A percentile compares a stretch with the other conserved stretches of the same genome.
Conservation (phyloP, 2,329 filamentous ascomycete species). For the Fusarium transvaalense region DNA sequence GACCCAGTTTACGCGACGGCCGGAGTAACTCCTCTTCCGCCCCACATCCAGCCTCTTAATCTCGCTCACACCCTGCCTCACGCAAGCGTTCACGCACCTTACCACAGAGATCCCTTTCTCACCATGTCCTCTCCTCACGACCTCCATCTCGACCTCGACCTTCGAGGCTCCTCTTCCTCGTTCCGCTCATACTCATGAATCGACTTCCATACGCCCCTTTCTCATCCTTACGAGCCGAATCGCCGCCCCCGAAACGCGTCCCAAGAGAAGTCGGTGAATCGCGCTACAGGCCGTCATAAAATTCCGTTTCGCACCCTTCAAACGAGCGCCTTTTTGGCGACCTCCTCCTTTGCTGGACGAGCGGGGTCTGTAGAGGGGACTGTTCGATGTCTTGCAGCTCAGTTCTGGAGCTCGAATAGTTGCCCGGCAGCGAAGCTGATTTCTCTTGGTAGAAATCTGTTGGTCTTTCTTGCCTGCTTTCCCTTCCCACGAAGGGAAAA, state of each 20-base stretch:
- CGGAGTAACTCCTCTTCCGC: background rate
- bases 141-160: background rate
- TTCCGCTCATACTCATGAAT: background rate
- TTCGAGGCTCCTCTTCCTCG: background rate
- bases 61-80: background rate
- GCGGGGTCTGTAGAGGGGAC: constrained; percentile 25
- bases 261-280: constrained; percentile 13
- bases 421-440: constrained; percentile 26
- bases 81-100: background rate
- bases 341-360: constrained; percentile 12
- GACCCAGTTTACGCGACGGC: accelerated
- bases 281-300: constrained; percentile 22
- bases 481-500: background rate
- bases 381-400: constrained; percentile 19
- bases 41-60: constrained; percentile 8
- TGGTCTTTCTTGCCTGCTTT: background rate
- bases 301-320: constrained; percentile 26
- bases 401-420: constrained; percentile 24
- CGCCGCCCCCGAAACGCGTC: constrained; percentile 1
- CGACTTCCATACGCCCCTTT: accelerated
- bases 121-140: background rate
- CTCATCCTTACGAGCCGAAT: background rate
- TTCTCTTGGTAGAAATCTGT: constrained; percentile 3
- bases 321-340: constrained; percentile 5
- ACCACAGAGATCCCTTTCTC: background rate